Conservation (phyloP, 208 protist species). For the Trypanosoma theileri region DNA sequence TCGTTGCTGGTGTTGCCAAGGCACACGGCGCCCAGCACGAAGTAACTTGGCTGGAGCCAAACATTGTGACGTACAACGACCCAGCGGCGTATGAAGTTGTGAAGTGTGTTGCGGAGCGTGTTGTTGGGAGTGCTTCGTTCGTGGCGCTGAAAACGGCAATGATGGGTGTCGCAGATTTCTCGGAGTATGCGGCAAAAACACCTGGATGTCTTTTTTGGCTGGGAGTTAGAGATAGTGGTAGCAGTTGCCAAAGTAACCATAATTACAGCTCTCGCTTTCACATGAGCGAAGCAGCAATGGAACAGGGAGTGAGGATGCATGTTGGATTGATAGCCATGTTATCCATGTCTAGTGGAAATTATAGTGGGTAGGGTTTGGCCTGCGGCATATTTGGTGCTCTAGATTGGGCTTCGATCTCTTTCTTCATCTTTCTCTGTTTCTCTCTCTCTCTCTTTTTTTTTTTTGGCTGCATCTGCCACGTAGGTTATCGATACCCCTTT, state of each 20-base stretch:
- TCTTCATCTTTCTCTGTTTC: no score
- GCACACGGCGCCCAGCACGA: slow-evolving; percentile 60
- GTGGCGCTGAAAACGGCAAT: slow-evolving; percentile 47
- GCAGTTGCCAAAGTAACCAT: slow-evolving; percentile 44
- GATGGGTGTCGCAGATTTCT: slow-evolving; percentile 72
- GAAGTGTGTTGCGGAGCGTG: slow-evolving; percentile 37
- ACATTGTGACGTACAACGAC: slow-evolving; percentile 84
- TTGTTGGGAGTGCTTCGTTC: slow-evolving; percentile 52
- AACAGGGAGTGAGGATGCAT: slow-evolving; percentile 61
- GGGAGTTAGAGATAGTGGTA: slow-evolving; percentile 38
- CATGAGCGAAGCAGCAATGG: slow-evolving; percentile 70
- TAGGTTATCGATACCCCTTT: no score
- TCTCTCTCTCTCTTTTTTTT: no score
- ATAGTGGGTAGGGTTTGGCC: background rate
- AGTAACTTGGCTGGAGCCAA: slow-evolving; percentile 77
- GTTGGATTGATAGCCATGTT: slow-evolving; percentile 65
- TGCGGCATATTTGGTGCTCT: background rate
- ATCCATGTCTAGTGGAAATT: slow-evolving; percentile 38
- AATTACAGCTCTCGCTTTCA: slow-evolving; percentile 75
- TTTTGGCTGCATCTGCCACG: no score
- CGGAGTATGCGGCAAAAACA: slow-evolving; percentile 68
- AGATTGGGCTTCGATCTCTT: background rate
- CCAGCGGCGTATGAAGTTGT: slow-evolving; percentile 64
- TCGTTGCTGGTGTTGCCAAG: slow-evolving; percentile 61
- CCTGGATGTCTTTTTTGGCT: slow-evolving; percentile 78